A percentile compares a stretch with the other conserved stretches of the same genome.
Conservation (phyloP, 768 basidiomycete genomes). For the Lyophyllum semitale region DNA sequence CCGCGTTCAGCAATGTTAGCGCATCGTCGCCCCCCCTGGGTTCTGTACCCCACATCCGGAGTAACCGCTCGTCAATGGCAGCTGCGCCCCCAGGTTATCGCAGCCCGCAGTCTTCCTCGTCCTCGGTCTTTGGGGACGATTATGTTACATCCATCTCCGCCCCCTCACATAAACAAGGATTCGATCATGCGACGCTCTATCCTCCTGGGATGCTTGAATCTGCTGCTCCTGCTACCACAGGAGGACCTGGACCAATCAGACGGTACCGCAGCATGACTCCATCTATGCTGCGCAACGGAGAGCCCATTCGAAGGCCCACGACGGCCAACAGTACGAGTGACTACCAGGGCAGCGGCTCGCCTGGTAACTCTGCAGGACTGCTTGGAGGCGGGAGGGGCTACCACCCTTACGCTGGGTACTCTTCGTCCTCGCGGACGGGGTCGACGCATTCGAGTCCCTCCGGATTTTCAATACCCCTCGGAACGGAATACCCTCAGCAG, state of each 20-base stretch:
- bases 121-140: conserved; percentile 34
- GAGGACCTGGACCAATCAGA: conserved; percentile 60
- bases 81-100: conserved; percentile 27
- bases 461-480: conserved; percentile 39
- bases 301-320: conserved; percentile 49
- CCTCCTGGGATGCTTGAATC: conserved; percentile 40
- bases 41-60: conserved; percentile 25
- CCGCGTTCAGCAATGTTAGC: conserved; percentile 41
- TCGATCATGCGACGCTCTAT: conserved; percentile 60
- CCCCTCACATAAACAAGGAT: conserved; percentile 67
- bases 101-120: conserved; percentile 29
- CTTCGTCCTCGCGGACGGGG: conserved; percentile 35
- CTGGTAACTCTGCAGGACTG: conserved; percentile 29
- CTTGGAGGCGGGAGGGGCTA: conserved; percentile 45
- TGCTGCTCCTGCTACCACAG: conserved; percentile 21
- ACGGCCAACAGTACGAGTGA: conserved; percentile 42
- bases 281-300: conserved; percentile 53
- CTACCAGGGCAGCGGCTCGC: conserved; percentile 34
- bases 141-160: conserved; percentile 59
- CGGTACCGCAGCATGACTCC: conserved; percentile 82
- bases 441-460: conserved; percentile 50
- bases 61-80: conserved; percentile 26
- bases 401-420: conserved; percentile 55
- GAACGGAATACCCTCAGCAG: conserved; percentile 29
- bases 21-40: conserved; percentile 40